A percentile compares a stretch with the other conserved stretches of the same genome.
These are phyloP conservation scores for Leptomonas seymouri DNA, from an alignment of 208 protist species.

Conservation along the genomic window DNA sequence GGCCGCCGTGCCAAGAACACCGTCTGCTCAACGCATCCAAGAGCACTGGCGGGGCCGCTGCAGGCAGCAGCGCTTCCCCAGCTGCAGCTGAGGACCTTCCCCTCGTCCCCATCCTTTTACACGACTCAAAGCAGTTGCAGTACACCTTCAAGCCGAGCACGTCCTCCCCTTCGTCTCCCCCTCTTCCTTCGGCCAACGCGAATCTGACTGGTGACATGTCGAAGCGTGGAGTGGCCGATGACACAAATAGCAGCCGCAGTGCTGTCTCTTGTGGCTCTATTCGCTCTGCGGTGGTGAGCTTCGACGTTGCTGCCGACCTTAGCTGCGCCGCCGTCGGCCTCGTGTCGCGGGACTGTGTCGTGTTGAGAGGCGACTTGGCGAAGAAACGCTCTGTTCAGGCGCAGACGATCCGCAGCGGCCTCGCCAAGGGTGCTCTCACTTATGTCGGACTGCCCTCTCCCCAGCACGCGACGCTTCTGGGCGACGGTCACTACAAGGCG, in stretches of 20 bases:
- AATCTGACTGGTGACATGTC: background rate
- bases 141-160: conserved; percentile 14
- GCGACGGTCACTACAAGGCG: background rate
- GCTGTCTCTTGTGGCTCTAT: conserved; percentile 34
- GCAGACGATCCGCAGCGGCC: conserved; percentile 35
- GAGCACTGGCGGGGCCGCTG: background rate
- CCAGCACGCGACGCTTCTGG: conserved; percentile 19
- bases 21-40: too few species aligned
- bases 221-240: background rate
- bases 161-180: background rate
- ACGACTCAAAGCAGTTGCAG: conserved; percentile 25
- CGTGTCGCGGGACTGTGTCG: conserved; percentile 78
- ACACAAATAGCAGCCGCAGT: background rate
- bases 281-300: conserved; percentile 61
- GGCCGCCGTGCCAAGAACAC: conserved; percentile 44
- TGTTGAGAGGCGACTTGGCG: conserved; percentile 65
- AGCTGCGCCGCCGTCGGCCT: conserved; percentile 85
- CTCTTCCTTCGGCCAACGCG: background rate
- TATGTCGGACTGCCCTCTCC: conserved; percentile 46
- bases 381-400: conserved; percentile 31
- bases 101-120: conserved; percentile 23
- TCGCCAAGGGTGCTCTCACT: conserved; percentile 36
- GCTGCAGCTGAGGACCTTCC: conserved; percentile 10
- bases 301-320: conserved; percentile 88
- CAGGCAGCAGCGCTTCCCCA: too few species aligned